Percentiles rank a stretch among this genome's conserved stretches.
phyloP scores from a whole-genome alignment of 495 filamentous ascomycete genomes.

The Xylaria scruposa region DNA sequence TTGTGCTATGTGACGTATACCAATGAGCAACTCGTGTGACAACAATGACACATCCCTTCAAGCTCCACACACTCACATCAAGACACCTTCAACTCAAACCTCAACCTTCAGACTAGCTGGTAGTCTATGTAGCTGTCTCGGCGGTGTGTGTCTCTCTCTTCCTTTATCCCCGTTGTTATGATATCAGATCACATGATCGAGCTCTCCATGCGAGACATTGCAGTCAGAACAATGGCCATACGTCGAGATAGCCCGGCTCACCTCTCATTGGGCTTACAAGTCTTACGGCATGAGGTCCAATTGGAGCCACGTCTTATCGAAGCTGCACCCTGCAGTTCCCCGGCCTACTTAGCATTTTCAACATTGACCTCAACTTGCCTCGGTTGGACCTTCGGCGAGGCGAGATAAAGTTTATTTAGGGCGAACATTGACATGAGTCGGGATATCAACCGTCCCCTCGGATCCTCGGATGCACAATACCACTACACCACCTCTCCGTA shows the following conservation, averaged over 20 bases:
- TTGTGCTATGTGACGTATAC: slow-evolving; percentile 9
- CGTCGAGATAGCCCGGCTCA: neutral
- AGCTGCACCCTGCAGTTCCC: neutral
- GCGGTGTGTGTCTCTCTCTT: neutral
- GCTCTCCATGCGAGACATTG: slow-evolving; percentile 7
- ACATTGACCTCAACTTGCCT: neutral
- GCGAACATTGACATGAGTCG: neutral
- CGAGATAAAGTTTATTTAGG: slow-evolving; percentile 3
- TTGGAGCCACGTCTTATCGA: slow-evolving; percentile 15
- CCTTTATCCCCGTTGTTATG: slow-evolving; percentile 1
- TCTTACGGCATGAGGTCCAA: neutral
- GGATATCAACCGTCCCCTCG: slow-evolving; percentile 1
- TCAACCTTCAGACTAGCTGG: neutral
- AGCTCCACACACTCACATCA: slow-evolving; percentile 9
- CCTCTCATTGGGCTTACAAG: neutral
- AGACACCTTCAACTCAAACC: neutral
- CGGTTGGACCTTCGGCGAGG: neutral
- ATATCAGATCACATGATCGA: slow-evolving; percentile 25
- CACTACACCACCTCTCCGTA: neutral
- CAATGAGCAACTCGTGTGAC: neutral
- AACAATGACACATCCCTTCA: neutral
- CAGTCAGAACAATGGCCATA: neutral
- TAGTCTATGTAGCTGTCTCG: neutral
- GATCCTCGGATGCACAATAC: neutral
- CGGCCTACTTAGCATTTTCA: neutral